A percentile compares a stretch with the other conserved stretches of the same genome.
Conservation (phyloP, 1,284 basidiomycete species). For the Trametes polyzona region DNA sequence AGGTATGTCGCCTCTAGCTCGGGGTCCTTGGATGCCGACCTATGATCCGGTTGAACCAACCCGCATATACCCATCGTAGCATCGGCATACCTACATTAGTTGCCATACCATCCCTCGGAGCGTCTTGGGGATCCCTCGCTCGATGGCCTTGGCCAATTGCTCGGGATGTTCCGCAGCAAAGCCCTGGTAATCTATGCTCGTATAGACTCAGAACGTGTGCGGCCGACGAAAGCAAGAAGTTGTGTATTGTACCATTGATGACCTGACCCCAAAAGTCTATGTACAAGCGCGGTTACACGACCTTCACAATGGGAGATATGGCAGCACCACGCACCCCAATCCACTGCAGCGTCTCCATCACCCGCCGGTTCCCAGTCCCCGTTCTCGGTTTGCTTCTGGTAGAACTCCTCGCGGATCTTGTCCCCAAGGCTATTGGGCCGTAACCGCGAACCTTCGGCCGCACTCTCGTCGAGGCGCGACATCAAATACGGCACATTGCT, state of each 20-base stretch:
- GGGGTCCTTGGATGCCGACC: slow-evolving; percentile 88
- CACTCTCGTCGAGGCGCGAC: slow-evolving; percentile 49
- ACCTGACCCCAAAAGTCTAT: slow-evolving; percentile 96
- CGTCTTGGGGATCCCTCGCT: slow-evolving; percentile 86
- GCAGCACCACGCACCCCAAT: slow-evolving; percentile 67
- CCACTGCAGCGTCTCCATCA: slow-evolving; percentile 43
- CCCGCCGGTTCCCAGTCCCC: slow-evolving; percentile 37
- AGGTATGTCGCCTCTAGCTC: slow-evolving; percentile 89
- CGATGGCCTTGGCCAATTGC: slow-evolving; percentile 87
- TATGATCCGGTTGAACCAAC: slow-evolving; percentile 32
- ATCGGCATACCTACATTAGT: slow-evolving; percentile 71
- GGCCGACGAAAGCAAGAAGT: neutral
- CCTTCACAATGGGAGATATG: neutral
- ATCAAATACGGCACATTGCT: slow-evolving; percentile 55
- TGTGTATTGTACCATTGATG: slow-evolving; percentile 67
- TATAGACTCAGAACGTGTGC: neutral
- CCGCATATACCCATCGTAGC: slow-evolving; percentile 1
- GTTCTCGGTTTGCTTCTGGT: slow-evolving; percentile 53
- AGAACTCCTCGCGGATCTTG: slow-evolving; percentile 72
- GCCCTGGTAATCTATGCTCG: slow-evolving; percentile 73
- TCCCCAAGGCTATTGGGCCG: slow-evolving; percentile 60
- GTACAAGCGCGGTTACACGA: slow-evolving; percentile 35
- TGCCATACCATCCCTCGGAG: slow-evolving; percentile 98
- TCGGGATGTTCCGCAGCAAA: slow-evolving; percentile 82
- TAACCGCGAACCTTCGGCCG: slow-evolving; percentile 27